Evolutionary conservation across 2,329 filamentous ascomycete species (phyloP), one percentile per base, ranked within the genome.

Genomic region (Diplocarpon mali): DNA sequence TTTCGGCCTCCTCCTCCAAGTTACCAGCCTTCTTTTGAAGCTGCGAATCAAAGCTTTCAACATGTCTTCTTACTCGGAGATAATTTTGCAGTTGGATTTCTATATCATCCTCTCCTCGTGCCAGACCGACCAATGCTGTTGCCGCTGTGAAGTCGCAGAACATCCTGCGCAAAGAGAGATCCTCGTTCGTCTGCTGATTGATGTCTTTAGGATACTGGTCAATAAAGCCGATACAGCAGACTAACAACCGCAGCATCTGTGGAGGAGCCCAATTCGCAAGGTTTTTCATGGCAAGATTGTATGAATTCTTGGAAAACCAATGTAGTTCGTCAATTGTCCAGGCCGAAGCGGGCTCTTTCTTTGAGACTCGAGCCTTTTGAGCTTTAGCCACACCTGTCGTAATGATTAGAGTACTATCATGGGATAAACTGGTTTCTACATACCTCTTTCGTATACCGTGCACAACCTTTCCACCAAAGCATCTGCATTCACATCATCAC

Each of bases 291-390:
- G 79, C 80, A 6, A 88, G 62, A 53, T 92, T 93, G 66, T 93
- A 94, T 1, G 83, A 73, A 51, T 85, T 90, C 50, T 80, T 80
- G 31, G 80, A 82, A 60, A 94, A 89, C 87, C 87, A 94, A 53
- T 89, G 74, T 3, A 93, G 68, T 55, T 95, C 87, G 2, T 69
- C 61, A 0, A 71, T 46, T 0, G 72, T 75, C 57, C 88, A 87
- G 1, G 57, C 38, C 2, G 37, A 45, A 15, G 57, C 52, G 11
- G 66, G 12, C 30, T 38, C 20, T 34, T 32, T 44, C 16, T 67
- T 14, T 60, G 62, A 47, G 63, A 52, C 28, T 65, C 53, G 28
- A 64, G 69, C 65, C 35, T 67, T 65, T 2, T 64, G 61, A 14
- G 70, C 70, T 62, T 55, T 42, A 2, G 42, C 32, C 12, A 51